phyloP scores from a whole-genome alignment of 768 basidiomycete genomes.

The Candolleomyces eurysporus region DNA sequence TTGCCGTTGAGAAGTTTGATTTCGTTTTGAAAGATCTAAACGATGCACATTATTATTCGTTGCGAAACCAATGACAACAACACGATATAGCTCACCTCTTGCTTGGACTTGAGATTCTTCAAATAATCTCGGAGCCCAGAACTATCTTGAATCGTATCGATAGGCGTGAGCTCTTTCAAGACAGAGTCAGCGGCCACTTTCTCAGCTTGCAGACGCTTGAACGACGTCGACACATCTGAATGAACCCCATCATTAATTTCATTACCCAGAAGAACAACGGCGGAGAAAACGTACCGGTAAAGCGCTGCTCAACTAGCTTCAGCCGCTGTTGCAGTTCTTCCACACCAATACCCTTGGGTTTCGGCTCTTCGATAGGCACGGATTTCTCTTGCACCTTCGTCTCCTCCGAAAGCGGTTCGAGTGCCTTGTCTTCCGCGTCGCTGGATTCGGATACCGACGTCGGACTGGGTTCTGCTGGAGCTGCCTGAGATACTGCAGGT shows the following conservation, averaged over 20 bases:
- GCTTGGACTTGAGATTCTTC: slow-evolving; percentile 60
- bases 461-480: no score
- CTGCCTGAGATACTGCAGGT: no score
- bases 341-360: slow-evolving; percentile 25
- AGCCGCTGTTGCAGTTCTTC: slow-evolving; percentile 66
- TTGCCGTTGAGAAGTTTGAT: slow-evolving; percentile 71
- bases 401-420: not conserved
- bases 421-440: not conserved
- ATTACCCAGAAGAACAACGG: slow-evolving; percentile 8
- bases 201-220: slow-evolving; percentile 73
- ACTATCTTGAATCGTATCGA: slow-evolving; percentile 62
- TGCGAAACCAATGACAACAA: not conserved
- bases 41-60: not conserved
- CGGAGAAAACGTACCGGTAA: slow-evolving; percentile 51
- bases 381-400: not conserved
- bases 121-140: slow-evolving; percentile 75
- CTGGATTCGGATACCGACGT: no score
- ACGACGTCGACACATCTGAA: slow-evolving; percentile 74
- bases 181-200: slow-evolving; percentile 66
- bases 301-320: slow-evolving; percentile 73
- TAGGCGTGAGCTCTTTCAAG: slow-evolving; percentile 67
- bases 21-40: slow-evolving; percentile 72
- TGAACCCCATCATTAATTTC: no score
- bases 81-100: slow-evolving; percentile 50
- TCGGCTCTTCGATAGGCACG: not conserved